phyloP scores from a whole-genome alignment of 257 asterid genomes.

The Sherardia arvensis region DNA sequence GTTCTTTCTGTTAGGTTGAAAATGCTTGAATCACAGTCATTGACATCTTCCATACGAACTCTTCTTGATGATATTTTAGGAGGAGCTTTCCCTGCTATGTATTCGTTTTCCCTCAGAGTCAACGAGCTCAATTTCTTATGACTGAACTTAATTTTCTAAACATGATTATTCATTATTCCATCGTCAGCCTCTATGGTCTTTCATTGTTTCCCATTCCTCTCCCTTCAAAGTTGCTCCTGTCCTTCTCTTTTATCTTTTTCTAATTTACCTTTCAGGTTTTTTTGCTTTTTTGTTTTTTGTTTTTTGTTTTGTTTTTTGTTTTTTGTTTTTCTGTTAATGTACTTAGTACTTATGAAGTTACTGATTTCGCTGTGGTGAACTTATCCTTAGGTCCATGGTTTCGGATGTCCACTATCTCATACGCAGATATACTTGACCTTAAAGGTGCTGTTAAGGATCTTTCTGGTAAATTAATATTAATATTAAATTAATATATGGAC shows the following conservation, averaged over 20 bases:
- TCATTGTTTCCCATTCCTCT: background rate
- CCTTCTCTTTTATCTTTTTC: too few relatives aligned
- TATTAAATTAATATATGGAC: background rate
- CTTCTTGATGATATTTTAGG: background rate
- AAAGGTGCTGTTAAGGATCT: slow-evolving; percentile 57
- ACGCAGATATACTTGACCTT: slow-evolving; percentile 66
- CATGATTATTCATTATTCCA: background rate
- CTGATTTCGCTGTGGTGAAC: slow-evolving; percentile 1
- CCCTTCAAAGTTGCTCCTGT: background rate
- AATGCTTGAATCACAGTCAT: background rate
- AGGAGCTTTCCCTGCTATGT: background rate
- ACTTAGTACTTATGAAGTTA: background rate
- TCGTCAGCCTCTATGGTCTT: background rate
- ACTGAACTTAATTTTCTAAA: background rate
- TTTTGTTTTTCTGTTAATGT: background rate
- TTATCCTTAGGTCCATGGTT: slow-evolving; percentile 84
- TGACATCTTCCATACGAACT: background rate
- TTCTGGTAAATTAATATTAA: slow-evolving; percentile 37
- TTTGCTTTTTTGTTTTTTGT: background rate
- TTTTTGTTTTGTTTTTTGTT: too few relatives aligned
- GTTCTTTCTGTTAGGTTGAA: background rate
- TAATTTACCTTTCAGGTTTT: too few relatives aligned
- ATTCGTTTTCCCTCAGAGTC: background rate
- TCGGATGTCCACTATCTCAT: slow-evolving; percentile 64
- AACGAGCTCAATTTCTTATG: background rate